A percentile compares a stretch with the other conserved stretches of the same genome.
Evolutionary conservation across 495 filamentous ascomycete species (phyloP).

Genomic region (Cryomyces minteri): DNA sequence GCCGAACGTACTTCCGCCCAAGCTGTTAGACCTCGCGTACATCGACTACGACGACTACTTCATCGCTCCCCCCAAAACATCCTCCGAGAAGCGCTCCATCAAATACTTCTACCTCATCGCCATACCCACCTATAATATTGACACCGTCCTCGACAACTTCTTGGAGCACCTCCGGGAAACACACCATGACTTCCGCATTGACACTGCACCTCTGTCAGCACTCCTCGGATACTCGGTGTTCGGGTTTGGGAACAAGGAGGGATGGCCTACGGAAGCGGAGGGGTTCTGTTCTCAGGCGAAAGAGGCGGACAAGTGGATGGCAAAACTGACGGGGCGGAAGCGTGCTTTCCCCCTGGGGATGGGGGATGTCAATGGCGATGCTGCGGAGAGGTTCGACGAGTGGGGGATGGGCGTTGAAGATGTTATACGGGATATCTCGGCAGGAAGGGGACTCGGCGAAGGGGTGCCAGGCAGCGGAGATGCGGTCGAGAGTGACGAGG

Average conservation of each 20-base stretch:
- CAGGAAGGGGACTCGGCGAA: constrained; percentile 51
- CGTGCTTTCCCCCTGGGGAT: constrained; percentile 71
- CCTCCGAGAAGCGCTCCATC: constrained; percentile 25
- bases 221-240: constrained; percentile 83
- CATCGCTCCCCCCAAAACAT: constrained; percentile 31
- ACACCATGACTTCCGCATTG: constrained; percentile 88
- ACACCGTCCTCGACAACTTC: constrained; percentile 67
- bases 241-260: constrained; percentile 78
- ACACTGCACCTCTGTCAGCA: constrained; percentile 60
- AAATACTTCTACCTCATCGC: constrained; percentile 67
- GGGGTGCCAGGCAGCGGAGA: constrained; percentile 69
- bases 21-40: constrained; percentile 63
- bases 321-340: constrained; percentile 66
- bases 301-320: constrained; percentile 88
- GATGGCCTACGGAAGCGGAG: constrained; percentile 77
- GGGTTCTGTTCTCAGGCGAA: constrained; percentile 84
- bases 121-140: constrained; percentile 81
- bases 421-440: constrained; percentile 40
- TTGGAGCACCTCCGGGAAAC: constrained; percentile 73
- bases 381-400: constrained; percentile 42
- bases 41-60: constrained; percentile 89
- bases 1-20: constrained; percentile 28
- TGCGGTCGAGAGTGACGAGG: constrained; percentile 65
- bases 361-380: constrained; percentile 66
- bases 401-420: constrained; percentile 65